Conservation (phyloP, 2,329 filamentous ascomycete species). For the Alternaria solani region DNA sequence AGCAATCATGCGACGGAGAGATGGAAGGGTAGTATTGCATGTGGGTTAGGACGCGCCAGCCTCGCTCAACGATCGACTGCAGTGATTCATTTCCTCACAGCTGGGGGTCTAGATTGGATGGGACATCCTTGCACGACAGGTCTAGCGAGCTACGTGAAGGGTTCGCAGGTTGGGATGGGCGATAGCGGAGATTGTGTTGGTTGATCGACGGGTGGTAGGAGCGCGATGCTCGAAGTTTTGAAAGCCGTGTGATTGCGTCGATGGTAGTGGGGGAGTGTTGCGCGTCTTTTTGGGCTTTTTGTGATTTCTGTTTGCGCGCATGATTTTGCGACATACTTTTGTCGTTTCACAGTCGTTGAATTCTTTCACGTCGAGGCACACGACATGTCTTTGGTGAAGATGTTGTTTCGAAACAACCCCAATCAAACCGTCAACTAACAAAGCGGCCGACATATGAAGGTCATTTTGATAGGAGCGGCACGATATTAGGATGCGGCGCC, state of each 20-base stretch:
- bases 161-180: conserved; percentile 3
- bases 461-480: conserved; percentile 15
- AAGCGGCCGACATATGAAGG: conserved; percentile 10
- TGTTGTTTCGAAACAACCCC: conserved; percentile 10
- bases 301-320: background rate
- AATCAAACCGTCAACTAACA: conserved; percentile 3
- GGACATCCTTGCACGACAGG: conserved; percentile 7
- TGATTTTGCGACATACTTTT: background rate
- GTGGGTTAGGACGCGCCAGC: conserved; percentile 19
- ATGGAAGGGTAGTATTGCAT: background rate
- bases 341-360: background rate
- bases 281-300: background rate
- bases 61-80: conserved; percentile 12
- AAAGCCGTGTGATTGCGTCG: background rate
- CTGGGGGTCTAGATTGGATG: conserved; percentile 8
- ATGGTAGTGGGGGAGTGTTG: conserved; percentile 9
- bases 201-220: conserved; percentile 12
- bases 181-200: conserved; percentile 18
- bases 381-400: background rate
- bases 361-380: background rate
- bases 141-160: conserved; percentile 1
- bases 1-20: conserved; percentile 17
- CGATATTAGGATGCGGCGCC: conserved; percentile 5
- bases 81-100: conserved; percentile 8
- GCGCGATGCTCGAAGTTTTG: conserved; percentile 6